A percentile compares a stretch with the other conserved stretches of the same genome.
Evolutionary conservation across 495 filamentous ascomycete species (phyloP).

Genomic region (Jackrogersella multiformis): DNA sequence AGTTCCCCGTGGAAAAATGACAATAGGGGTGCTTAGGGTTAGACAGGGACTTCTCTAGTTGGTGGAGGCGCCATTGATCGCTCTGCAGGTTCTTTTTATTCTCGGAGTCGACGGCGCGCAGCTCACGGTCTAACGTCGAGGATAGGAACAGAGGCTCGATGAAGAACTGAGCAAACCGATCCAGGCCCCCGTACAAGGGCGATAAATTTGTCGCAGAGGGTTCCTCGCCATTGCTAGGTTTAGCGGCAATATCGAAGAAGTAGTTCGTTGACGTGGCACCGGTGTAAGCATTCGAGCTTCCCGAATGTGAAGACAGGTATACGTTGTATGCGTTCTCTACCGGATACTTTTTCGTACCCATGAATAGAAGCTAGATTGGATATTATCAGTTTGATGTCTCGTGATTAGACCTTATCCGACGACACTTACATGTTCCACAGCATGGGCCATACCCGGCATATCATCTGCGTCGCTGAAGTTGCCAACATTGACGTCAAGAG

Average conservation of each 20-base stretch:
- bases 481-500: constrained; percentile 94
- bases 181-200: constrained; percentile 87
- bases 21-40: constrained; percentile 93
- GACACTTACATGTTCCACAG: constrained; percentile 72
- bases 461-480: constrained; percentile 91
- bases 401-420: not conserved
- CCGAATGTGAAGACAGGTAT: constrained; percentile 88
- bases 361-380: constrained; percentile 81
- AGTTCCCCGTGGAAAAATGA: constrained; percentile 95
- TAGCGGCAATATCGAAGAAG: constrained; percentile 92
- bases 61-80: constrained; percentile 91
- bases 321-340: constrained; percentile 95
- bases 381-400: constrained; percentile 32
- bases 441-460: constrained; percentile 94
- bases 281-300: constrained; percentile 94
- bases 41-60: constrained; percentile 89
- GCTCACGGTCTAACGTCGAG: constrained; percentile 89
- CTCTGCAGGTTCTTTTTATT: constrained; percentile 99
- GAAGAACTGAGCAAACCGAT: constrained; percentile 98
- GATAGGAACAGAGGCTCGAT: constrained; percentile 88
- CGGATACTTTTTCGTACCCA: constrained; percentile 99
- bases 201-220: constrained; percentile 65
- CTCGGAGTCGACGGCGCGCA: constrained; percentile 94
- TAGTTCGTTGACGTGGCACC: constrained; percentile 95
- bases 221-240: constrained; percentile 64